Base-by-base conservation (phyloP, 2,329 filamentous ascomycete genomes). In the Colletotrichum brevisporum region DNA sequence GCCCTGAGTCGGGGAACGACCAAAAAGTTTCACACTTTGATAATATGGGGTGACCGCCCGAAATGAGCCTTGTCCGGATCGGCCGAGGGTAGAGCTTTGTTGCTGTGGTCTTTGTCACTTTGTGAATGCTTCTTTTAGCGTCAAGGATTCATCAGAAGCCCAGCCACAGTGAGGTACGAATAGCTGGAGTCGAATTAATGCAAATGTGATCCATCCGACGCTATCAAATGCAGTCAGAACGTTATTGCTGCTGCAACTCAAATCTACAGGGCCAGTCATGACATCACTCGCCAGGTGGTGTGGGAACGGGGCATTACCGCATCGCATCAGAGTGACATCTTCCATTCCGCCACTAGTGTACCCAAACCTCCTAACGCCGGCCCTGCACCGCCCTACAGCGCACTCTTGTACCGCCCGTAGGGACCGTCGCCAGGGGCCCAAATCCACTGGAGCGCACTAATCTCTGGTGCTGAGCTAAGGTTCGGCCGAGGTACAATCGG, bases 311-410 rank as follows among this genome's bases (percentile, higher is more conserved):
- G 21, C 21, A 21, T 21, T 21, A 21, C 31, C 31, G 31, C 31
- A 36, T 36, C 24, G 54, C 65, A 68, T 68, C 65, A 68, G 60
- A 58, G 65, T 68, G 65, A 68, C 65, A 65, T 68, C 36, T 68
- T 68, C 39, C 53, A 53, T 60, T 18, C 39, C 8, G 31, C 31
- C 4, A 36, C 10, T 36, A 36, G 21, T 24, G 21, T 24, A 24
- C 21, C 21, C 2, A 3, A 24, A 24, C 31, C 31, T 36, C 31
- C 31, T 36, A 36, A 36, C 31, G 31, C 31, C 31, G 31, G 9
- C 8, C 31, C 26, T 26, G 6, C 56, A 43, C 41, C 31, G 24
- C 26, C 36, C 24, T 26, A 43, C 41, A 2, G 13, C 41, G 16
- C 13, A n/a, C 13, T 43, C 5, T 43, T 43, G 10, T 36, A 10